Conservation (phyloP, 1,284 basidiomycete species). For the Phaffia rhodozyma region DNA sequence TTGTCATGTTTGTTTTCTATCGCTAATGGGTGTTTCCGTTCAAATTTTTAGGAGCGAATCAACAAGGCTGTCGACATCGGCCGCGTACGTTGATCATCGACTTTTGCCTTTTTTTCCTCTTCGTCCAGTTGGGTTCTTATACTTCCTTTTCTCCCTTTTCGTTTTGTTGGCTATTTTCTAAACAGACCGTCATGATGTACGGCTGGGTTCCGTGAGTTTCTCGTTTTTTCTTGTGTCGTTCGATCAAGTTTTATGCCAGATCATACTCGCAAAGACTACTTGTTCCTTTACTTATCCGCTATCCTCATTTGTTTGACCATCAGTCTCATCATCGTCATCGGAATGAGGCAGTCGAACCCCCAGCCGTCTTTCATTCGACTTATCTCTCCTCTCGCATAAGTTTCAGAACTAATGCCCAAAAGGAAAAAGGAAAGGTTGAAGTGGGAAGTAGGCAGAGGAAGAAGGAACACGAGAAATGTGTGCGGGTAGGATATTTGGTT, state of each 20-base stretch:
- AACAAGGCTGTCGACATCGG: slow-evolving; percentile 17
- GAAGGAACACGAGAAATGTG: too few species aligned
- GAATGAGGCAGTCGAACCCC: slow-evolving; percentile 19
- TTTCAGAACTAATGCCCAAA: background rate
- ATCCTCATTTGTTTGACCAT: background rate
- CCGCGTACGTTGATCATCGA: background rate
- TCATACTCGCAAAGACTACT: background rate
- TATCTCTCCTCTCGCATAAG: slow-evolving; percentile 14
- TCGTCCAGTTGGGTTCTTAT: background rate
- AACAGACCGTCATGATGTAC: slow-evolving; percentile 14
- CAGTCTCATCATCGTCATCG: slow-evolving; percentile 19
- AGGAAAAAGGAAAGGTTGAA: too few species aligned
- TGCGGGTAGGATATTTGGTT: too few species aligned
- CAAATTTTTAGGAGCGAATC: slow-evolving; percentile 14
- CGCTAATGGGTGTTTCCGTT: background rate
- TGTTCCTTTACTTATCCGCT: background rate
- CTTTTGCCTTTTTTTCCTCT: background rate
- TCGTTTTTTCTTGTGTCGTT: background rate
- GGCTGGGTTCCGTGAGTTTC: slow-evolving; percentile 17
- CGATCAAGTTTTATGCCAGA: background rate
- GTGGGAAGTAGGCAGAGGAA: too few species aligned
- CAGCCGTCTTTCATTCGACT: slow-evolving; percentile 18
- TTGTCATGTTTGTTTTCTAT: background rate
- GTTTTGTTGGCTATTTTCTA: background rate
- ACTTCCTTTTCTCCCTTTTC: background rate